A percentile compares a stretch with the other conserved stretches of the same genome.
These are phyloP conservation scores for Ceratobasidium sp. DNA, from an alignment of 1,284 basidiomycete genomes.

Conservation along the genomic window DNA sequence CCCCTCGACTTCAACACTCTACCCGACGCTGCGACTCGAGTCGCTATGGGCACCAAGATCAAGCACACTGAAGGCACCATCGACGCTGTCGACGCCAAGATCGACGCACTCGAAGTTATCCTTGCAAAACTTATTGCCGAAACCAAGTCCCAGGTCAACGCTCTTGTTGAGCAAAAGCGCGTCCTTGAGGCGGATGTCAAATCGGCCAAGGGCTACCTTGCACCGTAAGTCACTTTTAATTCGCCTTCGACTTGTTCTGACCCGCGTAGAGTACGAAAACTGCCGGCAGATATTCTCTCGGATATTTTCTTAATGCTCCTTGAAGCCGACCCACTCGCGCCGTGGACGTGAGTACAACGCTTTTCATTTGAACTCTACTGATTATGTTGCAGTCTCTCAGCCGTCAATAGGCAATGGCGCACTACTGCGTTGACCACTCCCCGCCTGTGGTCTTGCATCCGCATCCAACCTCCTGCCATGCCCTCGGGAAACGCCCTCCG, in stretches of 20 bases:
- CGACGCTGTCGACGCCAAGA: constrained; percentile 46
- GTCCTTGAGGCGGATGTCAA: constrained; percentile 57
- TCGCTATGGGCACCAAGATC: constrained; percentile 5
- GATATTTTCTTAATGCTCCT: constrained; percentile 62
- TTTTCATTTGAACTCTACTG: constrained; percentile 56
- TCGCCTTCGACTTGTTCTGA: constrained; percentile 68
- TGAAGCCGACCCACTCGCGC: constrained; percentile 3
- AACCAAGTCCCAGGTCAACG: constrained; percentile 58
- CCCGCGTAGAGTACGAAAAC: constrained; percentile 65
- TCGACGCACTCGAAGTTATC: constrained; percentile 56
- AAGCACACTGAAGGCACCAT: constrained; percentile 35
- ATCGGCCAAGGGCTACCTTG: constrained; percentile 64
- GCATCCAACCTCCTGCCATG: constrained; percentile 69
- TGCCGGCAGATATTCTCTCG: constrained; percentile 66
- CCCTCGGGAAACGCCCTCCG: constrained; percentile 76
- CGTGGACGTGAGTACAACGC: constrained; percentile 45
- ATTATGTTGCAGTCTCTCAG: constrained; percentile 17
- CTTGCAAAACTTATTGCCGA: constrained; percentile 65
- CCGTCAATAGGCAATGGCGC: constrained; percentile 39
- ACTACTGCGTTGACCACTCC: constrained; percentile 38
- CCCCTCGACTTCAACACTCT: constrained; percentile 35
- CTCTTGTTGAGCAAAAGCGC: constrained; percentile 58
- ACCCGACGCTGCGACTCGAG: constrained; percentile 7
- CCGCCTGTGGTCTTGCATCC: constrained; percentile 58
- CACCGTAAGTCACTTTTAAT: constrained; percentile 62